These are phyloP conservation scores for Heliosperma pusillum DNA, from an alignment of 148 eudicot genomes.

Conservation along the genomic window DNA sequence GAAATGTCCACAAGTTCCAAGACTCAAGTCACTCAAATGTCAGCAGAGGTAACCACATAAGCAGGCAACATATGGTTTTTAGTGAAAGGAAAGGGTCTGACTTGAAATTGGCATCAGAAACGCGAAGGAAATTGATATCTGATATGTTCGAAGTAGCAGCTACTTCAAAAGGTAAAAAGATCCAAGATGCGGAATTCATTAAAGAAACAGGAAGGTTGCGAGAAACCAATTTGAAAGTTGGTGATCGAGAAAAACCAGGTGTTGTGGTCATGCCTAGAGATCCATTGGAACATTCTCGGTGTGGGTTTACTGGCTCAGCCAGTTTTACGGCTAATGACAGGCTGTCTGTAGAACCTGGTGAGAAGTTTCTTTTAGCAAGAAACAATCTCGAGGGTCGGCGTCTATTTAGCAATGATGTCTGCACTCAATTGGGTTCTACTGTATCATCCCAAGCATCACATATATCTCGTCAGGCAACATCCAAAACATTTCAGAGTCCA, in stretches of 20 bases:
- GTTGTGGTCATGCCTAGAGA: slow-evolving; percentile 31
- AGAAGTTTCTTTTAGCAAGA: slow-evolving; percentile 28
- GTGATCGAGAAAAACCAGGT: slow-evolving; percentile 29
- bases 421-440: slow-evolving; percentile 15
- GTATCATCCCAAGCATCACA: slow-evolving; percentile 24
- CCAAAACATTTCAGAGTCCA: slow-evolving; percentile 27
- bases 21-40: slow-evolving; percentile 20
- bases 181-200: slow-evolving; percentile 32
- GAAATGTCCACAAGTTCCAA: slow-evolving; percentile 21
- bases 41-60: slow-evolving; percentile 20
- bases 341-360: slow-evolving; percentile 25
- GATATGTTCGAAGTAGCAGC: slow-evolving; percentile 27
- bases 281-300: slow-evolving; percentile 19
- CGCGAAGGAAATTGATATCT: slow-evolving; percentile 10
- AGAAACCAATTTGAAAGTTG: slow-evolving; percentile 16
- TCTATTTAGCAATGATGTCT: slow-evolving; percentile 24
- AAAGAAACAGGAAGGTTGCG: slow-evolving; percentile 26
- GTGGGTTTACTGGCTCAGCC: slow-evolving; percentile 26
- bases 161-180: slow-evolving; percentile 45
- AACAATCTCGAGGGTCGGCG: slow-evolving; percentile 22
- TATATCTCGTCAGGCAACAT: slow-evolving; percentile 15
- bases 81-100: slow-evolving; percentile 31
- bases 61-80: slow-evolving; percentile 33
- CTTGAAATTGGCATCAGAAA: slow-evolving; percentile 20
- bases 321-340: slow-evolving; percentile 23